Base-by-base conservation (phyloP, 495 filamentous ascomycete genomes). In the Lasiosphaeria miniovina region DNA sequence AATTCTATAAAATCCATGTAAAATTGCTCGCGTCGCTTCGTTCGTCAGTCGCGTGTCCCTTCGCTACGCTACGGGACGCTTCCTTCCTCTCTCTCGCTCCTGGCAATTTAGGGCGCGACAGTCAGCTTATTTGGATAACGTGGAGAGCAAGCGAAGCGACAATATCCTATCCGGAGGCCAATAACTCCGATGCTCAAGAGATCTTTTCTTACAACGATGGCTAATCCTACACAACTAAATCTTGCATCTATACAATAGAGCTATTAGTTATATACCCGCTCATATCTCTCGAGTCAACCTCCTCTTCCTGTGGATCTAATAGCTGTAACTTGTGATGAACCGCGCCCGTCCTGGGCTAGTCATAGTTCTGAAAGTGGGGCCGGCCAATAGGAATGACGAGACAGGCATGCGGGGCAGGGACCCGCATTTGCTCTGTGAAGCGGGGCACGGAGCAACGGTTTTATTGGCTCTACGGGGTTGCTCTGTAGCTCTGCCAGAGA, bases 11-110 rank as follows among this genome's bases (percentile, higher is more conserved):
- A 24, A 24, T 24, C 0, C 24, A 24, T 41, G 3, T 4, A 31
- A 49, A 49, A 17, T 49, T 49, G 46, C 46, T 49, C 5, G 46
- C 46, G 46, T 15, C 46, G 46, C 46, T 49, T 49, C 46, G 12
- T 49, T 49, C 46, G 46, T 49, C 46, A 49, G 46, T 49, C 46
- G 46, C 46, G 46, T n/a, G 46, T 6, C 46, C 46, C 46, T 49
- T 49, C 17, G 46, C 46, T 49, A n/a, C 46, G n/a, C 46, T 49
- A 49, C n/a, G 46, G 46, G 46, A n/a, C 46, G 46, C 46, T 49
- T 49, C 46, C 46, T 49, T 49, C 46, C 46, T 49, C 46, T 6
- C 46, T 15, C 46, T 31, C 46, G 46, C 46, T 49, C 46, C 46
- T 49, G 17, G 17, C 46, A 49, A 49, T 49, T 49, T 49, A 7